phyloP scores from a whole-genome alignment of 257 asterid genomes.

The Gynochthodes officinalis region DNA sequence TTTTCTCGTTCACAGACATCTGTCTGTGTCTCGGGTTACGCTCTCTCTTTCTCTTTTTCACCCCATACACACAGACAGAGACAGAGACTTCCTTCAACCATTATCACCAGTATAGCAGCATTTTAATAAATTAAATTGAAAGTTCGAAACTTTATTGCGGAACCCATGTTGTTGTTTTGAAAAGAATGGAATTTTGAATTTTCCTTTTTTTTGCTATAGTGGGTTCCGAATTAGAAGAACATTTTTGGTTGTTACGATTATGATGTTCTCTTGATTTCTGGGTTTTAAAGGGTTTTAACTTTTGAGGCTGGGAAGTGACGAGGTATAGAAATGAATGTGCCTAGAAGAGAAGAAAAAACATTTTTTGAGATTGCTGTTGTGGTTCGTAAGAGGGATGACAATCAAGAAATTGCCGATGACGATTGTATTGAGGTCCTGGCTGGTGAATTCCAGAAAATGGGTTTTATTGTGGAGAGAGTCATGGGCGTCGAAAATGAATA shows the following conservation, averaged over 20 bases:
- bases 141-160: constrained; percentile 20
- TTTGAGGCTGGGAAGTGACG: constrained; percentile 15
- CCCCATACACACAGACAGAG: neutral
- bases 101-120: constrained; percentile 14
- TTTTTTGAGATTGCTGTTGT: constrained; percentile 76
- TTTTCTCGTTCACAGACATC: constrained; percentile 35
- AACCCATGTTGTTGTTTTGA: constrained; percentile 6
- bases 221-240: constrained; percentile 18
- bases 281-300: constrained; percentile 17
- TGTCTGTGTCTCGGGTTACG: constrained; percentile 21
- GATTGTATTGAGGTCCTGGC: constrained; percentile 67
- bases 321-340: constrained; percentile 51
- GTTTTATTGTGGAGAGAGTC: constrained; percentile 70
- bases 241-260: constrained; percentile 11
- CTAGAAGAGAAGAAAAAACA: constrained; percentile 47
- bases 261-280: constrained; percentile 7
- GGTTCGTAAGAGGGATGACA: constrained; percentile 50
- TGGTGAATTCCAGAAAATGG: constrained; percentile 54
- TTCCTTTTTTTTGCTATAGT: constrained; percentile 7
- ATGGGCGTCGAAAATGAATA: constrained; percentile 78
- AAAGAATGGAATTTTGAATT: constrained; percentile 5
- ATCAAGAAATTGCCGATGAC: constrained; percentile 26
- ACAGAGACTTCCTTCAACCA: constrained; percentile 14
- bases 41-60: constrained; percentile 4
- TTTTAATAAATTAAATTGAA: constrained; percentile 23